These are phyloP conservation scores for Hypericum perforatum DNA, from an alignment of 345 rosid genomes.

Conservation along the genomic window DNA sequence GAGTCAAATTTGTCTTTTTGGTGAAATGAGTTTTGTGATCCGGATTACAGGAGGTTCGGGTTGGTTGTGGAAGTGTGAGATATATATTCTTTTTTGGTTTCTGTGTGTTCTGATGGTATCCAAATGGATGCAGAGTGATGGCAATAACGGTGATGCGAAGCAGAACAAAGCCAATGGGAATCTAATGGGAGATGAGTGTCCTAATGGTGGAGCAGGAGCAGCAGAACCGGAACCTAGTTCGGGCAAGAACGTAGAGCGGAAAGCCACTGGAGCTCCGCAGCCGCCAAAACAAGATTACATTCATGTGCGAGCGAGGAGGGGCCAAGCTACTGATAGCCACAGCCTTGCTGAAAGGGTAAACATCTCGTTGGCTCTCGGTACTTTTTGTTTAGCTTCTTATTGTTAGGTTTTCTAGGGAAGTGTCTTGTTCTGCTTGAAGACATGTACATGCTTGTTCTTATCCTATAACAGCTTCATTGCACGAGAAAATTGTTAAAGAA, in stretches of 20 bases:
- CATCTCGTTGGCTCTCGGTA: constrained; percentile 13
- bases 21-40: no score
- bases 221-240: constrained; percentile 31
- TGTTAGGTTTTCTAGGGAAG: no score
- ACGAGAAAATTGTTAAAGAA: no score
- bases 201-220: constrained; percentile 35
- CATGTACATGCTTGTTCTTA: no score
- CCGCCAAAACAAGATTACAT: constrained; percentile 75
- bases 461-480: no score
- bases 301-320: constrained; percentile 89
- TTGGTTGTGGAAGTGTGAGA: background rate
- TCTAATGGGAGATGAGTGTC: constrained; percentile 34
- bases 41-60: no score
- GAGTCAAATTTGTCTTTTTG: no score
- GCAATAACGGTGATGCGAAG: constrained; percentile 47
- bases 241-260: constrained; percentile 41
- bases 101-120: background rate
- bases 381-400: background rate
- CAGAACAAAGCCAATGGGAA: constrained; percentile 37
- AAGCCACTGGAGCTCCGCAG: constrained; percentile 38
- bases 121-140: constrained; percentile 29
- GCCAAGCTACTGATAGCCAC: constrained; percentile 97
- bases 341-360: constrained; percentile 92
- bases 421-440: no score
- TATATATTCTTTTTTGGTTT: background rate